Evolutionary conservation across 2,329 filamentous ascomycete genomes (phyloP).

Genomic region (Fusarium torulosum): DNA sequence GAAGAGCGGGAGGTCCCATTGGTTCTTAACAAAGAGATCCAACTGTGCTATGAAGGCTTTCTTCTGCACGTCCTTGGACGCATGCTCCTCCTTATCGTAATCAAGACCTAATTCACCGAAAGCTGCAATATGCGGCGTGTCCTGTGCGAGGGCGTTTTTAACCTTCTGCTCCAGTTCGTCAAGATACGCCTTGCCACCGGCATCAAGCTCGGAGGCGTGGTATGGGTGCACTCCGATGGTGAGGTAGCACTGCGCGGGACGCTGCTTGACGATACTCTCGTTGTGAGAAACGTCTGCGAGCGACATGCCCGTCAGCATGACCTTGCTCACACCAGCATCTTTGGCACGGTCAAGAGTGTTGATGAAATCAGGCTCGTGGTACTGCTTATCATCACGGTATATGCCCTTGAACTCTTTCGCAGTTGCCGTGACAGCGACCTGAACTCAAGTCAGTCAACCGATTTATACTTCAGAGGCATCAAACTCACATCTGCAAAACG

Average conservation of each 20-base stretch:
- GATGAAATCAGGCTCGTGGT: slow-evolving; percentile 60
- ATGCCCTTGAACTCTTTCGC: slow-evolving; percentile 62
- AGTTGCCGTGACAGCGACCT: slow-evolving; percentile 56
- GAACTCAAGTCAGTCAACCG: slow-evolving; percentile 4
- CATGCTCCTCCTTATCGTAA: slow-evolving; percentile 60
- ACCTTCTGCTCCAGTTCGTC: slow-evolving; percentile 43
- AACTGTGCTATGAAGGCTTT: slow-evolving; percentile 44
- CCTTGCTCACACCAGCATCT: slow-evolving; percentile 57
- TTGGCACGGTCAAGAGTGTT: slow-evolving; percentile 57
- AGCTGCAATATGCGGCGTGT: slow-evolving; percentile 54
- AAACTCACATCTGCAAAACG: slow-evolving; percentile 46
- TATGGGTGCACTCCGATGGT: slow-evolving; percentile 66
- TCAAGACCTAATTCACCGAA: slow-evolving; percentile 65
- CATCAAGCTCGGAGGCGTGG: slow-evolving; percentile 59
- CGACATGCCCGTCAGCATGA: slow-evolving; percentile 58
- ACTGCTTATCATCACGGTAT: slow-evolving; percentile 62
- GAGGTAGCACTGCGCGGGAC: slow-evolving; percentile 54
- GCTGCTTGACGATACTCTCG: slow-evolving; percentile 47
- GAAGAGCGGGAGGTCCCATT: slow-evolving; percentile 46
- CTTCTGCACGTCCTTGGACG: slow-evolving; percentile 52
- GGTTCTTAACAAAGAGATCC: slow-evolving; percentile 44
- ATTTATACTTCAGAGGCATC: not conserved
- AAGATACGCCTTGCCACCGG: slow-evolving; percentile 44
- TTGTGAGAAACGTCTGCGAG: slow-evolving; percentile 50
- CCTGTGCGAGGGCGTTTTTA: slow-evolving; percentile 43